These are phyloP conservation scores for Coleophoma eucalyptorum DNA, from an alignment of 2,329 filamentous ascomycete genomes.

Conservation along the genomic window DNA sequence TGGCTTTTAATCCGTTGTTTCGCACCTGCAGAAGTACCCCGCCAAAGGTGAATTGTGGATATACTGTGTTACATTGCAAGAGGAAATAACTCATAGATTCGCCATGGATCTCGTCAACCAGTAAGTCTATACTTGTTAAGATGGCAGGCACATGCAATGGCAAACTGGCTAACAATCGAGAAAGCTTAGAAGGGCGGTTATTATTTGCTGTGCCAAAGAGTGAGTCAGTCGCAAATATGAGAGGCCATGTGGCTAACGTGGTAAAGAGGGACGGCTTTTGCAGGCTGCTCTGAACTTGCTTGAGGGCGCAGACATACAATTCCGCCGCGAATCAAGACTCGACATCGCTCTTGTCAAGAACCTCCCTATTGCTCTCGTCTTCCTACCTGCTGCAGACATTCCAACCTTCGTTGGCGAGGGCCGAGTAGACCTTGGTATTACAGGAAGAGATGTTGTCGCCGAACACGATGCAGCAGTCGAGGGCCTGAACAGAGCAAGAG, in stretches of 20 bases:
- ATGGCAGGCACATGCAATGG: slow-evolving; percentile 37
- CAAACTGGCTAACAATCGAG: slow-evolving; percentile 30
- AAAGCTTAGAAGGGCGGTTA: slow-evolving; percentile 84
- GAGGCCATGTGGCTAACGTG: slow-evolving; percentile 10
- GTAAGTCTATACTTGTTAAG: slow-evolving; percentile 31
- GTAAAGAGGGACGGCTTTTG: slow-evolving; percentile 85
- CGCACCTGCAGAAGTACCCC: not conserved
- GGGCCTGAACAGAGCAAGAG: slow-evolving; percentile 41
- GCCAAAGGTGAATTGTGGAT: slow-evolving; percentile 2
- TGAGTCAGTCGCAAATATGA: slow-evolving; percentile 43
- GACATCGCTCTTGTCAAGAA: slow-evolving; percentile 99
- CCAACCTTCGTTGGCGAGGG: slow-evolving; percentile 97
- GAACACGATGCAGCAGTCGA: slow-evolving; percentile 74
- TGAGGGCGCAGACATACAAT: slow-evolving; percentile 92
- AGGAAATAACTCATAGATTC: not conserved
- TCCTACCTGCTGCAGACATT: slow-evolving; percentile 95
- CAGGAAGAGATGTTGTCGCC: slow-evolving; percentile 85
- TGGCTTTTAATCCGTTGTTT: not conserved
- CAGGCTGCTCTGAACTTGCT: slow-evolving; percentile 86
- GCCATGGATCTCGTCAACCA: slow-evolving; percentile 60
- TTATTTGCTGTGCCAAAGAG: slow-evolving; percentile 99
- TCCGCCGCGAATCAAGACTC: slow-evolving; percentile 88
- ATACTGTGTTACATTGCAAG: slow-evolving; percentile 7
- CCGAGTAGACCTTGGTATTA: slow-evolving; percentile 90
- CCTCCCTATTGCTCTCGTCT: slow-evolving; percentile 89